A percentile compares a stretch with the other conserved stretches of the same genome.
Evolutionary conservation across 169 alveolate species (phyloP).

Genomic region (Cryptosporidium viatorum): DNA sequence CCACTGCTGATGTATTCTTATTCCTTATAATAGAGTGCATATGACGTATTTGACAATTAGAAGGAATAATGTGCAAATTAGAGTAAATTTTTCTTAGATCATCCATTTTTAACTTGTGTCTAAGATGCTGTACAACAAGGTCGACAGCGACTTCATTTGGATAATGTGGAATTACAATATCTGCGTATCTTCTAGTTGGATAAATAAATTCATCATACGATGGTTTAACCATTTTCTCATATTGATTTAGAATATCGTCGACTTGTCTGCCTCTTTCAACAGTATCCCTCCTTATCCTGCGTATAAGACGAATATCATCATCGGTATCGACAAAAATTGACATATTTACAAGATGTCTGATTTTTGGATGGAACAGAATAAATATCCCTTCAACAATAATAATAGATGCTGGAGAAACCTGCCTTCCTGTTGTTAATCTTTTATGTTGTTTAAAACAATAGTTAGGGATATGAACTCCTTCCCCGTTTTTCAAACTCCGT

Average conservation of each 20-base stretch:
- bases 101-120: slow-evolving; percentile 60
- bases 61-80: slow-evolving; percentile 61
- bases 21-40: slow-evolving; percentile 75
- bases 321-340: slow-evolving; percentile 87
- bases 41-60: slow-evolving; percentile 74
- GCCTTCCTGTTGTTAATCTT: slow-evolving; percentile 75
- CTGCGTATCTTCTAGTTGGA: slow-evolving; percentile 86
- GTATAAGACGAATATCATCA: slow-evolving; percentile 84
- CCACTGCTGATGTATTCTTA: slow-evolving; percentile 52
- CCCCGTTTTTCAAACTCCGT: slow-evolving; percentile 69
- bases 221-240: slow-evolving; percentile 82
- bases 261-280: slow-evolving; percentile 82
- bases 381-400: slow-evolving; percentile 88
- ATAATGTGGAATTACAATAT: slow-evolving; percentile 81
- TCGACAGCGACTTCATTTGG: slow-evolving; percentile 78
- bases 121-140: slow-evolving; percentile 75
- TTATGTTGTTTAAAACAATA: slow-evolving; percentile 81
- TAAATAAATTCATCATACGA: slow-evolving; percentile 83
- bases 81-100: slow-evolving; percentile 73
- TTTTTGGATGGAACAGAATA: slow-evolving; percentile 82
- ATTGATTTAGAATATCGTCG: slow-evolving; percentile 77
- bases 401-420: slow-evolving; percentile 79
- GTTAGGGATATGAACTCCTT: slow-evolving; percentile 80
- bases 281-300: slow-evolving; percentile 80
- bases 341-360: slow-evolving; percentile 83